Base-by-base conservation (phyloP, 371 early-diverging fungal genomes). In the Parasitella parasitica region DNA sequence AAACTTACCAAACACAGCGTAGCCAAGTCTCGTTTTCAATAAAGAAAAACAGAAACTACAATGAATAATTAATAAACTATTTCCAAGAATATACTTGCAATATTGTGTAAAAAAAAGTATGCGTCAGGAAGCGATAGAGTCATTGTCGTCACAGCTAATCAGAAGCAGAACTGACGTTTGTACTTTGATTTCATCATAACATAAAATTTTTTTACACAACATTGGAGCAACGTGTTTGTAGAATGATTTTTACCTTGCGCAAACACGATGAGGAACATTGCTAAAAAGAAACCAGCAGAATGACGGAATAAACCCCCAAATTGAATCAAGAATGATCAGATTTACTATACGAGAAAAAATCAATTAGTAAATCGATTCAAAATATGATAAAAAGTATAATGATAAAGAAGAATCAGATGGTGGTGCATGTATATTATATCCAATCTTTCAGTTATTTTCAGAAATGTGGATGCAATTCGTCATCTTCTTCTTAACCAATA, bases 81-180 rank as follows among this genome's bases (percentile, higher is more conserved):
- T 49, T 65, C 7, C 38, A 56, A 61, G 46, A 60, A 50, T 49
- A 51, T 32, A 30, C n/a, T 53, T 32, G 35, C 37, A 50, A 37
- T 59, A 49, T 46, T 22, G 58, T 37, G 27, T 28, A 28, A 37
- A 48, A 39, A n/a, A 52, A 35, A 39, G 37, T 58, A 66, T 57
- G 57, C 51, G 38, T 64, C 57, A 57, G 64, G 12, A 63, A 57
- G 54, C 57, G 52, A 64, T 61, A 2, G 24, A 57, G 35, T 57
- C 41, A 37, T 66, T 59, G 41, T 76, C 77, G 53, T 68, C 77
- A 76, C 66, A 38, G 59, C 34, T 16, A 54, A 51, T 76, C 77
- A 76, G 77, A 63, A 76, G 77, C 77, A 76, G 77, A 76, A 76
- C 77, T 76, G 77, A 73, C 71, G 68, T 61, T 70, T 71, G 41